phyloP scores from a whole-genome alignment of 2,329 filamentous ascomycete genomes.

The Ceratocystis smalleyi region DNA sequence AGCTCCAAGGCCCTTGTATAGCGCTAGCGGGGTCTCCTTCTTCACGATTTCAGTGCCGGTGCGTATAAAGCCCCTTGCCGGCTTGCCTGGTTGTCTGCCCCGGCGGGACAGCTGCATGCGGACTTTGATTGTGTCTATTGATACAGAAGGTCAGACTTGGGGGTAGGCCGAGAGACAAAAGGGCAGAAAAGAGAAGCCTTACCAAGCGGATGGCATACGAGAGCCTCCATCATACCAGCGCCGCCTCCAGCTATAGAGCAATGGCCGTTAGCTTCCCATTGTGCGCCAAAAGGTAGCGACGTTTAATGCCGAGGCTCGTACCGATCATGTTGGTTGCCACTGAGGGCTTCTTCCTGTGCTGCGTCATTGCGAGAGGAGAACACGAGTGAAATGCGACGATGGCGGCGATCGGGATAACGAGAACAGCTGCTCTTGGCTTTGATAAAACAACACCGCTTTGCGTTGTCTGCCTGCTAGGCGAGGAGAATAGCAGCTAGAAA shows the following conservation, averaged over 20 bases:
- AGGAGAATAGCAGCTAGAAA: conserved; percentile 5
- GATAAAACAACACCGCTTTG: not conserved
- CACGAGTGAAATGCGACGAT: not conserved
- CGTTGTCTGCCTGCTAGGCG: not conserved
- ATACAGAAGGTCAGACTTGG: not conserved
- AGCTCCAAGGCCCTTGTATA: conserved; percentile 97
- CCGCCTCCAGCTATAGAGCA: conserved; percentile 66
- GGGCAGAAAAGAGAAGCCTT: conserved; percentile 23
- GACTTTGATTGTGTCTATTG: conserved; percentile 84
- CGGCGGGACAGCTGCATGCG: conserved; percentile 95
- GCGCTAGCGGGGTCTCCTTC: conserved; percentile 76
- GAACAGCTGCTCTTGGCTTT: not conserved
- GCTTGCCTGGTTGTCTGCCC: conserved; percentile 65
- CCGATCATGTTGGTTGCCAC: conserved; percentile 84
- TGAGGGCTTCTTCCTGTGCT: conserved; percentile 50
- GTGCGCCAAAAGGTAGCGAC: not conserved
- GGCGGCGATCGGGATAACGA: not conserved
- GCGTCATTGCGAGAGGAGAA: conserved; percentile 23
- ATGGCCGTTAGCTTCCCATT: conserved; percentile 32
- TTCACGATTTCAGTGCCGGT: conserved; percentile 78
- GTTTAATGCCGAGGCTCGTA: conserved; percentile 26
- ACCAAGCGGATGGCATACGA: conserved; percentile 89
- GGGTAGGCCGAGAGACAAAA: conserved; percentile 14
- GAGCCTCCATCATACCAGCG: conserved; percentile 98
- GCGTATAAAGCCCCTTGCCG: conserved; percentile 70